A percentile compares a stretch with the other conserved stretches of the same genome.
Conservation (phyloP, 495 filamentous ascomycete species). For the Tetracladium marchalianum region DNA sequence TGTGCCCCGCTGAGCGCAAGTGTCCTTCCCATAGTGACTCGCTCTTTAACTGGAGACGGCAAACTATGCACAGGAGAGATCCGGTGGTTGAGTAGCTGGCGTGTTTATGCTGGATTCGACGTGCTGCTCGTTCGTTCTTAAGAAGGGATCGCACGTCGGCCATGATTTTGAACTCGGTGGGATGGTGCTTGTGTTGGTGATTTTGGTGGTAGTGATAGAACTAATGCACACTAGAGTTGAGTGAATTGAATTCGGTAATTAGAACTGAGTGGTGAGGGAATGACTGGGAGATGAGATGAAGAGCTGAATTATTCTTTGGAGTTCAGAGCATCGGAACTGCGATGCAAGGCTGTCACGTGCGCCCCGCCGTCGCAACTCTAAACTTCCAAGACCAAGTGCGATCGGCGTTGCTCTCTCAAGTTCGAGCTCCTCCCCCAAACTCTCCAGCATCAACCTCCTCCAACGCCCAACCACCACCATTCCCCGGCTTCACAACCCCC, state of each 20-base stretch:
- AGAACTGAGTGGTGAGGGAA: no score
- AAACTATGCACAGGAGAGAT: conserved; percentile 49
- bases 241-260: no score
- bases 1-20: conserved; percentile 37
- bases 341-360: no score
- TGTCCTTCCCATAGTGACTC: conserved; percentile 53
- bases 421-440: no score
- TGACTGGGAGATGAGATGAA: no score
- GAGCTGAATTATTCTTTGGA: no score
- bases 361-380: no score
- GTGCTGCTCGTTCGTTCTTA: conserved; percentile 68
- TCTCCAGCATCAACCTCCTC: no score
- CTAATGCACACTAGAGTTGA: background rate
- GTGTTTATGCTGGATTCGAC: conserved; percentile 59
- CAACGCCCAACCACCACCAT: no score
- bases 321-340: no score
- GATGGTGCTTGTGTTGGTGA: background rate
- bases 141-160: conserved; percentile 76
- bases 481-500: no score
- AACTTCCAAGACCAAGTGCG: background rate
- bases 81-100: conserved; percentile 51
- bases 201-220: no score
- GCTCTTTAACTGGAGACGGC: conserved; percentile 48
- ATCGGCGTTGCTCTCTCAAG: background rate
- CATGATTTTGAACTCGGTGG: conserved; percentile 38